Base-by-base conservation (phyloP, 2,329 filamentous ascomycete genomes). In the Fusarium piperis region DNA sequence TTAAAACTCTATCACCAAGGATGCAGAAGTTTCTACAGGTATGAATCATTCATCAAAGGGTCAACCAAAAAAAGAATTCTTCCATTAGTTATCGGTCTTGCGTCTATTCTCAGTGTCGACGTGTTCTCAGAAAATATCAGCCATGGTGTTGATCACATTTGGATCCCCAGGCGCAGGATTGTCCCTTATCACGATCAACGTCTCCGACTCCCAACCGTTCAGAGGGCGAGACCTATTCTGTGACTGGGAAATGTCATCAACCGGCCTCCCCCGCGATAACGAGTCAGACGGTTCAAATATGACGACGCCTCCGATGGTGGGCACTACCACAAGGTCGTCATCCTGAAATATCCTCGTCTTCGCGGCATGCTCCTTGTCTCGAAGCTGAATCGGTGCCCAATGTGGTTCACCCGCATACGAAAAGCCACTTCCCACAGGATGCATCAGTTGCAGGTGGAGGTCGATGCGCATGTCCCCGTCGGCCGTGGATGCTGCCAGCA, bases 251-350 rank as follows among this genome's bases (percentile, higher is more conserved):
- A 30, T 15, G 6, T 30, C 6, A 20, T 68, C 52, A 3, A 35
- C 5, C 7, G 32, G n/a, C 16, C 32, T 35, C 4, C 7, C 39
- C 16, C 23, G 3, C 8, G 57, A 33, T 2, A 16, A 38, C n/a
- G 35, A 38, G 33, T 33, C 23, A 12, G 51, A 35, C 3, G 63
- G 67, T n/a, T 59, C 39, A 11, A 62, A 62, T 4, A 75, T 16
- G 28, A 44, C 53, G 4, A 76, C 20, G 5, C 71, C 72, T 12
- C 56, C 41, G 1, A 35, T 9, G 2, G 62, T 68, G 7, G 72
- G 64, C 6, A 70, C 52, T 38, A 76, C 18, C 7, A 76, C 26
- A 48, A 63, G 63, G 23, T 65, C 61, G 18, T 76, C 67, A 7
- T 76, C 72, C 35, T 72, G 68, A 7, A 74, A 70, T 12, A 69